phyloP scores from a whole-genome alignment of 352 stramenopile genomes.

The Bremia lactucae region DNA sequence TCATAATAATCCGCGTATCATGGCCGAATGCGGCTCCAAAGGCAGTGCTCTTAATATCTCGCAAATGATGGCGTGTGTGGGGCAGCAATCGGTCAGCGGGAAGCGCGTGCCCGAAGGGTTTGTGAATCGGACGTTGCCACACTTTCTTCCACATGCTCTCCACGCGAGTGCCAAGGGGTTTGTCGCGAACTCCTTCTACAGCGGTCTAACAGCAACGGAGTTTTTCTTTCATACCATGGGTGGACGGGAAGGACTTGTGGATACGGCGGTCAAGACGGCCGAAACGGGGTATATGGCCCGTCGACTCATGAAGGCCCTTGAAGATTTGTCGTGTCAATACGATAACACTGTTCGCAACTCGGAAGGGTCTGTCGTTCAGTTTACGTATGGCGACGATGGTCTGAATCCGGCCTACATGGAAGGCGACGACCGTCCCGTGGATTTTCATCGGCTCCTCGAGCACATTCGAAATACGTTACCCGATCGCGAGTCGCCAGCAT shows the following conservation, averaged over 20 bases:
- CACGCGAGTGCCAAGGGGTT: conserved; percentile 98
- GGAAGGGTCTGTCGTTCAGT: conserved; percentile 93
- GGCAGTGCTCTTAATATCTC: conserved; percentile 98
- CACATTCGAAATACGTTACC: conserved; percentile 81
- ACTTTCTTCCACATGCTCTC: conserved; percentile 92
- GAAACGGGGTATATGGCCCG: conserved; percentile 99
- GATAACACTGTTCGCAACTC: conserved; percentile 87
- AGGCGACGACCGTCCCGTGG: conserved; percentile 89
- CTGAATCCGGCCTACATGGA: conserved; percentile 97
- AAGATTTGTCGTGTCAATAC: conserved; percentile 95
- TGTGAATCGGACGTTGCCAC: conserved; percentile 95
- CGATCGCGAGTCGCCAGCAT: conserved; percentile 46
- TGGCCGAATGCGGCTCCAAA: conserved; percentile 99
- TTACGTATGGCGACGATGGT: conserved; percentile 98
- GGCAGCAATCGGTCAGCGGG: conserved; percentile 96
- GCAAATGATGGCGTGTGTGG: conserved; percentile 99
- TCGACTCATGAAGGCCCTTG: conserved; percentile 96
- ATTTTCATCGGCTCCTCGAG: conserved; percentile 91
- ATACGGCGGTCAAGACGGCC: conserved; percentile 99
- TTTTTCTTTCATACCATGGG: conserved; percentile 99
- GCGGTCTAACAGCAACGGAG: conserved; percentile 96
- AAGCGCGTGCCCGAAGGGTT: conserved; percentile 98
- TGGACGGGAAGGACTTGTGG: conserved; percentile 97
- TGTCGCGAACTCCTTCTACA: conserved; percentile 99
- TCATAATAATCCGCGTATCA: conserved; percentile 95